Conservation (phyloP, 2,329 filamentous ascomycete genomes). For the Ascochyta koolunga region DNA sequence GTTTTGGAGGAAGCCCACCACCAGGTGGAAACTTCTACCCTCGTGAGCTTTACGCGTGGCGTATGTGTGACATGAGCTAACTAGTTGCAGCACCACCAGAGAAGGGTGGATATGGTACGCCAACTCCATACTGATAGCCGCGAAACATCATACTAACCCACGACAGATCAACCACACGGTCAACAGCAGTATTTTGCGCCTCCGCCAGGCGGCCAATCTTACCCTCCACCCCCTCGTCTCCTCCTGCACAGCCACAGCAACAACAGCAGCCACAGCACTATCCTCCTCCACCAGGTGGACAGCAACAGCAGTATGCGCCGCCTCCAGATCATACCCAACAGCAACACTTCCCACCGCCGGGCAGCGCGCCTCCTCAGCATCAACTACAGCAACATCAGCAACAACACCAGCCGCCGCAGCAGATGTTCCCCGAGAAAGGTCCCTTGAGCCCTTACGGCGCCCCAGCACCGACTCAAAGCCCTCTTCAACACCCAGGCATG, state of each 20-base stretch:
- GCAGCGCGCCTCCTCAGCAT: conserved; percentile 29
- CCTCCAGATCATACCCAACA: conserved; percentile 38
- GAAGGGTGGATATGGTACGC: conserved; percentile 37
- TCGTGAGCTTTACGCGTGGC: conserved; percentile 26
- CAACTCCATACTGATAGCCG: neutral
- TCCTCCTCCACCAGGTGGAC: conserved; percentile 38
- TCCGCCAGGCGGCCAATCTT: conserved; percentile 42
- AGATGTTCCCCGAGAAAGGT: conserved; percentile 12
- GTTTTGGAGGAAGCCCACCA: conserved; percentile 33
- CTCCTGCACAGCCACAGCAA: conserved; percentile 33
- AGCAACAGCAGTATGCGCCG: conserved; percentile 36
- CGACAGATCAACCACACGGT: conserved; percentile 31
- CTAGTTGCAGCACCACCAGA: conserved; percentile 39
- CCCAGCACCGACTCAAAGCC: conserved; percentile 40
- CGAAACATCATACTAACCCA: conserved; percentile 13
- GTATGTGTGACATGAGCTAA: conserved; percentile 16
- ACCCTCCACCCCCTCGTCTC: conserved; percentile 45
- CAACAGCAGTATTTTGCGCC: conserved; percentile 49
- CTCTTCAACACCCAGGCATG: conserved; percentile 43
- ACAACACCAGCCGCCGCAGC: conserved; percentile 25
- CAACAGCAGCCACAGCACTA: conserved; percentile 33
- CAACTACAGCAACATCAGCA: conserved; percentile 35
- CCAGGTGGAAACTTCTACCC: conserved; percentile 47
- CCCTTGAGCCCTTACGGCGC: conserved; percentile 37
- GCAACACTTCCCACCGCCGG: conserved; percentile 39